Evolutionary conservation across 2,329 filamentous ascomycete genomes (phyloP).

Genomic region (Diaporthe vexans): DNA sequence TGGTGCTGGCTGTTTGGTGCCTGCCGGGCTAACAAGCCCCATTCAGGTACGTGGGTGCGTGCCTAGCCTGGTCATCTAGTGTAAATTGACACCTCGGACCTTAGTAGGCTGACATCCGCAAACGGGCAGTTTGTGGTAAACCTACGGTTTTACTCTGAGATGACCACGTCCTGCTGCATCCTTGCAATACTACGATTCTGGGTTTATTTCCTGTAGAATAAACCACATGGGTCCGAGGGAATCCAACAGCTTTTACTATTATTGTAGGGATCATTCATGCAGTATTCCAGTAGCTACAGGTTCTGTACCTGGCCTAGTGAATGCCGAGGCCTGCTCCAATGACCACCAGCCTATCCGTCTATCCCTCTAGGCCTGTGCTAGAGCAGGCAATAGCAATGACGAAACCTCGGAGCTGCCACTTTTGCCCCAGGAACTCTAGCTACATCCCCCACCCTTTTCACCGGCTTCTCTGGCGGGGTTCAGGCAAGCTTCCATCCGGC

Average conservation of each 20-base stretch:
- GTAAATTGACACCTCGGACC: not conserved
- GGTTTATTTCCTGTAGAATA: not conserved
- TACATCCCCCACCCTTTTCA: constrained; percentile 1
- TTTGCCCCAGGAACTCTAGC: constrained; percentile 26
- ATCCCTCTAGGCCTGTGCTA: not conserved
- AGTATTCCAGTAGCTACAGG: not conserved
- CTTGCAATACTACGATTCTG: too few relatives aligned
- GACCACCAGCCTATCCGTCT: not conserved
- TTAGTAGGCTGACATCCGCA: not conserved
- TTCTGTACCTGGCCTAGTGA: not conserved
- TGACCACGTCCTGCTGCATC: too few relatives aligned
- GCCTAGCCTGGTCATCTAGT: not conserved
- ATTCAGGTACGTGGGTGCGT: constrained; percentile 17
- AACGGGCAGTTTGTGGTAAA: not conserved
- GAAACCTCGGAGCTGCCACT: constrained; percentile 27
- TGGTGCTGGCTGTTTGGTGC: constrained; percentile 20
- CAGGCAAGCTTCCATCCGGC: constrained; percentile 18
- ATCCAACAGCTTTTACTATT: not conserved
- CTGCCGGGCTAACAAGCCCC: constrained; percentile 6
- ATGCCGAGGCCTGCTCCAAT: not conserved
- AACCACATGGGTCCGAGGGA: not conserved
- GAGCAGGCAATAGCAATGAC: constrained; percentile 42
- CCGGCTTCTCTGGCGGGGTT: not conserved
- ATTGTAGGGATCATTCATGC: not conserved
- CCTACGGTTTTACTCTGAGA: too few relatives aligned